Conservation (phyloP, 192 early-diverging fungal genomes). For the Radiomyces spectabilis region DNA sequence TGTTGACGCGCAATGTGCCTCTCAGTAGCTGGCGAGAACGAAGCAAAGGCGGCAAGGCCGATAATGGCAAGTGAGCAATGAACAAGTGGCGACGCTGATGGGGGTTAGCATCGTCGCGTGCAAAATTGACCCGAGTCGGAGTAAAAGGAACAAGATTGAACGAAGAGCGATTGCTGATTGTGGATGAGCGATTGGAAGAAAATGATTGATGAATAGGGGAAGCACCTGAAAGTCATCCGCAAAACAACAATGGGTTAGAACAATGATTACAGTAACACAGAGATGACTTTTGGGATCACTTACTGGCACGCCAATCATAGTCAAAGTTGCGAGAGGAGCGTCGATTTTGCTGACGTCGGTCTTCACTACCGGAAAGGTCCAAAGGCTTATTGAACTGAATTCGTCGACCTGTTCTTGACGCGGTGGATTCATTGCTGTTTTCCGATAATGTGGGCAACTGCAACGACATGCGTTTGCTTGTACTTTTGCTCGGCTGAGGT, state of each 20-base stretch:
- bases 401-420: constrained; percentile 1
- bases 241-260: too few species aligned
- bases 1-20: constrained; percentile 84
- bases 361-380: constrained; percentile 9
- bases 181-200: too few species aligned
- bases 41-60: constrained; percentile 41
- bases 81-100: constrained; percentile 47
- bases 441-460: constrained; percentile 22
- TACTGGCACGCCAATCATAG: constrained; percentile 28
- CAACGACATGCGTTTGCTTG: constrained; percentile 9
- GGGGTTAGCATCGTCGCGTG: constrained; percentile 36
- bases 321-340: constrained; percentile 34
- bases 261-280: too few species aligned
- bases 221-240: background rate
- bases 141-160: constrained; percentile 34
- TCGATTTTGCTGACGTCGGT: constrained; percentile 12
- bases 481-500: background rate
- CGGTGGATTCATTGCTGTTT: background rate
- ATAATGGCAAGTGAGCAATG: constrained; percentile 47
- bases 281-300: background rate
- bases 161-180: too few species aligned
- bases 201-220: too few species aligned
- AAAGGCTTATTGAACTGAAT: constrained; percentile 29
- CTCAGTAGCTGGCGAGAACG: constrained; percentile 47
- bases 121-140: constrained; percentile 38